phyloP scores from a whole-genome alignment of 192 early-diverging fungal genomes.

The Mortierella alpina region DNA sequence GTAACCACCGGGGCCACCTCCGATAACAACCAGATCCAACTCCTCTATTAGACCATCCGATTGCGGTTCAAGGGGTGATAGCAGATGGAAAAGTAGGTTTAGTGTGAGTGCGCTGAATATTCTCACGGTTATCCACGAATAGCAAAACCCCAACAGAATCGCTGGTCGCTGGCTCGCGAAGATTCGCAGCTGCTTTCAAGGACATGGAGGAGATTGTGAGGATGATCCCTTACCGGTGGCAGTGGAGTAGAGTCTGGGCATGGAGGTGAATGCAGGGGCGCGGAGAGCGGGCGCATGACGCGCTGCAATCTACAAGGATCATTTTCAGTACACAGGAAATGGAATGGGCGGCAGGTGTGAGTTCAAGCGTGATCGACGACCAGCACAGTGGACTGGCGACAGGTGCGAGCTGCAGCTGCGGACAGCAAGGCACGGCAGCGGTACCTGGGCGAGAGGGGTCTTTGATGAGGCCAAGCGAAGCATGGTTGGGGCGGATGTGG shows the following conservation, averaged over 20 bases:
- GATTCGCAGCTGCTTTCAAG: too few species aligned
- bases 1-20: slow-evolving; percentile 98
- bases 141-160: slow-evolving; percentile 17
- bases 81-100: slow-evolving; percentile 5
- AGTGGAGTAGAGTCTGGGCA: slow-evolving; percentile 53
- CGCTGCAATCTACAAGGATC: slow-evolving; percentile 38
- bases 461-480: slow-evolving; percentile 47
- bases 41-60: slow-evolving; percentile 49
- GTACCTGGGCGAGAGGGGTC: slow-evolving; percentile 43
- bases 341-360: neutral
- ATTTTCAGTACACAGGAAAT: neutral
- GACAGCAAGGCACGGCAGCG: neutral
- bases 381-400: neutral
- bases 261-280: slow-evolving; percentile 47
- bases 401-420: neutral
- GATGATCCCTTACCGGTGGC: slow-evolving; percentile 29
- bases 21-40: slow-evolving; percentile 88
- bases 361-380: neutral
- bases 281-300: slow-evolving; percentile 44
- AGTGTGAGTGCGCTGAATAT: slow-evolving; percentile 6
- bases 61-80: neutral
- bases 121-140: slow-evolving; percentile 30
- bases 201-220: too few species aligned
- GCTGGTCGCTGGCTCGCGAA: too few species aligned
- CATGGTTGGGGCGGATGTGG: slow-evolving; percentile 21